phyloP scores from a whole-genome alignment of 306 rosid genomes.

The Luffa aegyptiaca region DNA sequence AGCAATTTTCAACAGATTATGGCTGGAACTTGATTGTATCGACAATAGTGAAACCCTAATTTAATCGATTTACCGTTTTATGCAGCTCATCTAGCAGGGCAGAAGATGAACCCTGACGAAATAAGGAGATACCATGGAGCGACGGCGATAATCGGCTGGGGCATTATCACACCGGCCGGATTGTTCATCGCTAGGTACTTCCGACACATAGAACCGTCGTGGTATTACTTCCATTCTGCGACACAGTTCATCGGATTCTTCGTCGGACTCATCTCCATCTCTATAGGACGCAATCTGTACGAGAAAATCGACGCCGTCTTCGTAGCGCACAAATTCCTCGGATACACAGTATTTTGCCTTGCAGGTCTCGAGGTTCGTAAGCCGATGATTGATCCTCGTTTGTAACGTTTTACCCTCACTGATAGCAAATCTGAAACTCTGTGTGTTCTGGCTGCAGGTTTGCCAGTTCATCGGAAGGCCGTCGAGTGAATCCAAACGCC shows the following conservation, averaged over 20 bases:
- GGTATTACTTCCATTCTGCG: slow-evolving; percentile 16
- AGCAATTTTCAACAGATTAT: not conserved
- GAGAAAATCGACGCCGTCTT: not conserved
- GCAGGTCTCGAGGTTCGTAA: not conserved
- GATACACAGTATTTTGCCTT: not conserved
- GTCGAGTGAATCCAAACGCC: not conserved
- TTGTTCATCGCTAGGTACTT: not conserved
- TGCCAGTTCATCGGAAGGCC: not conserved
- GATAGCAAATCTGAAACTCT: not conserved
- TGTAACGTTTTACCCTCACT: not conserved
- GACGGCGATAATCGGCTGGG: slow-evolving; percentile 8
- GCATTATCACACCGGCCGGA: not conserved
- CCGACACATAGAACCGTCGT: not conserved
- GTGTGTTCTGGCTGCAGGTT: not conserved
- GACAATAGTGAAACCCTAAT: not conserved
- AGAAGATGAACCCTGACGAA: not conserved
- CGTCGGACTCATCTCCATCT: not conserved
- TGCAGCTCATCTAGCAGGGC: not conserved
- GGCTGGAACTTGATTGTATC: not conserved
- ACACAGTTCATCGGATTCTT: slow-evolving; percentile 11
- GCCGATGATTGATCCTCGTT: not conserved
- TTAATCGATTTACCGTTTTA: not conserved
- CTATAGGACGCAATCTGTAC: not conserved
- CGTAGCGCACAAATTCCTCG: not conserved
- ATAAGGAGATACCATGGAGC: slow-evolving; percentile 7